Percentiles rank a stretch among this genome's conserved stretches.
phyloP scores from a whole-genome alignment of 2,329 filamentous ascomycete genomes.

The Fusarium temperatum region DNA sequence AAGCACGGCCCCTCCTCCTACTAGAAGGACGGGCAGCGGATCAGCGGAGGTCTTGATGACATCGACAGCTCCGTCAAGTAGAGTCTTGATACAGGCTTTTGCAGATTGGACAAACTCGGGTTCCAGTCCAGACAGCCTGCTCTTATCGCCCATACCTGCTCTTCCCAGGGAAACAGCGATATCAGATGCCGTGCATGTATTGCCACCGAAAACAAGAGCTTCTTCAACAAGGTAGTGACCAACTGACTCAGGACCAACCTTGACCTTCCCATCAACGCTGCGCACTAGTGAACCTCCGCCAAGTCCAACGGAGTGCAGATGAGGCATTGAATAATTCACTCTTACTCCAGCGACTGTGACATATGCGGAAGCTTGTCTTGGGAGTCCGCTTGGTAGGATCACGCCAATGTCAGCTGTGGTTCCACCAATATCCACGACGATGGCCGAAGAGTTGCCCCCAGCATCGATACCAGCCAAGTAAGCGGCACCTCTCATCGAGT shows the following conservation, averaged over 20 bases:
- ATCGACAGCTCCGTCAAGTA: neutral
- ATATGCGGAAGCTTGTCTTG: neutral
- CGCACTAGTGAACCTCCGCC: constrained; percentile 41
- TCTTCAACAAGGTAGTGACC: neutral
- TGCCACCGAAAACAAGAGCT: constrained; percentile 1
- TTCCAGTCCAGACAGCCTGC: neutral
- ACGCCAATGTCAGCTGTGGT: constrained; percentile 63
- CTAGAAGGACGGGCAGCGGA: constrained; percentile 20
- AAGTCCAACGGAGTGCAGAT: constrained; percentile 22
- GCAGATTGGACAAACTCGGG: neutral
- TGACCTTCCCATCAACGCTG: neutral
- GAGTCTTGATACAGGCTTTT: neutral
- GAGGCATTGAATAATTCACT: constrained; percentile 20
- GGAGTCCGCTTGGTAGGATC: constrained; percentile 44
- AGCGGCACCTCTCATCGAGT: constrained; percentile 60
- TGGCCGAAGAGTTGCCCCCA: constrained; percentile 11
- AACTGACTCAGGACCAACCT: neutral
- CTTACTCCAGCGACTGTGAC: constrained; percentile 9
- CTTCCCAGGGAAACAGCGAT: neutral
- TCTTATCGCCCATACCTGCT: neutral
- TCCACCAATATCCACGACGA: constrained; percentile 62
- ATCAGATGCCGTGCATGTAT: neutral
- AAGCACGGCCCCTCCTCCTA: constrained; percentile 56
- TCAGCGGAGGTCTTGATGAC: constrained; percentile 5
- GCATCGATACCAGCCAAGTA: constrained; percentile 50